A percentile compares a stretch with the other conserved stretches of the same genome.
These are phyloP conservation scores for Aspergillus pseudoterreus DNA, from an alignment of 2,329 filamentous ascomycete species.

Conservation along the genomic window DNA sequence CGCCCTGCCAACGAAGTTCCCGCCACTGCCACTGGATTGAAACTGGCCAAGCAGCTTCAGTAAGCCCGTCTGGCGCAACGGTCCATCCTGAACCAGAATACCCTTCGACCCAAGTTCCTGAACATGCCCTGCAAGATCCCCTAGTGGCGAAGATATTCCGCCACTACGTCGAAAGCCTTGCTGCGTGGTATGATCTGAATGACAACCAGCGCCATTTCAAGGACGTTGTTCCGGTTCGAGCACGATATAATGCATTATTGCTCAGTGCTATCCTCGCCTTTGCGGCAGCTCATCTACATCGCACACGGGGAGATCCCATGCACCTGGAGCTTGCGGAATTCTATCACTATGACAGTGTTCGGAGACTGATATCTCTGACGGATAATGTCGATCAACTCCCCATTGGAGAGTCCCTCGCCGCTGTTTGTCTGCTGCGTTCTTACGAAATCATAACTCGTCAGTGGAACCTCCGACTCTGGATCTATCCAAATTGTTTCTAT, in stretches of 20 bases:
- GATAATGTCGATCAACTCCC: slow-evolving; percentile 26
- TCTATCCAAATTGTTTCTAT: no score
- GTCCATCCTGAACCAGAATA: not conserved
- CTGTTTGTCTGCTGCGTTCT: slow-evolving; percentile 47
- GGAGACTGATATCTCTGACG: slow-evolving; percentile 37
- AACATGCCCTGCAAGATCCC: slow-evolving; percentile 6
- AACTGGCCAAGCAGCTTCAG: not conserved
- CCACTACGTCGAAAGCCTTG: slow-evolving; percentile 37
- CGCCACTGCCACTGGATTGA: slow-evolving; percentile 4
- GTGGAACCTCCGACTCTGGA: slow-evolving; percentile 1
- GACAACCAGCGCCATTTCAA: slow-evolving; percentile 37
- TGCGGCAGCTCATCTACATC: slow-evolving; percentile 40
- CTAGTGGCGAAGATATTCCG: slow-evolving; percentile 29
- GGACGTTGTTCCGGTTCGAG: slow-evolving; percentile 31
- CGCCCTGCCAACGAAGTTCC: slow-evolving; percentile 1
- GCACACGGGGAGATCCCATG: slow-evolving; percentile 15
- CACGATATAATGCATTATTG: slow-evolving; percentile 40
- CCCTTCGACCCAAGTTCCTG: slow-evolving; percentile 7
- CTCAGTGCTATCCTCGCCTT: slow-evolving; percentile 47
- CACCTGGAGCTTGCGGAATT: slow-evolving; percentile 30
- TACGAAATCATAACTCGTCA: slow-evolving; percentile 48
- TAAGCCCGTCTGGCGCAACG: not conserved
- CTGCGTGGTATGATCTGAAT: slow-evolving; percentile 49
- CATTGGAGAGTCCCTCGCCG: slow-evolving; percentile 42
- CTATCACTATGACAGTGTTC: slow-evolving; percentile 42